These are phyloP conservation scores for Paecilomyces niveus DNA, from an alignment of 2,329 filamentous ascomycete species.

Conservation along the genomic window DNA sequence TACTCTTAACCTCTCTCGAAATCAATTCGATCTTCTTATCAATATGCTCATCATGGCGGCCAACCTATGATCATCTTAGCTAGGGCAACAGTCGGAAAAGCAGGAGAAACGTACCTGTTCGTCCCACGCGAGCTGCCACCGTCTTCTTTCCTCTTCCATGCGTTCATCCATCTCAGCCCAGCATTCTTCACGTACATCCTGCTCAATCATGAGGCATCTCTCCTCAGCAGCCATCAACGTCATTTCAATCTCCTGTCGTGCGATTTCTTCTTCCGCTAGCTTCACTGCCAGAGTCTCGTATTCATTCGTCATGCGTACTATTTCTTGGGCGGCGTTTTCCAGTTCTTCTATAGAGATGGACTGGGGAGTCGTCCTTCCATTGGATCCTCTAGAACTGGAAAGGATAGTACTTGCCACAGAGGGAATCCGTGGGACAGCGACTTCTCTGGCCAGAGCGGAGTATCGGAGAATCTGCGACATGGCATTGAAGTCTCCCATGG, in stretches of 20 bases:
- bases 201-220: slow-evolving; percentile 67
- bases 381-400: slow-evolving; percentile 22
- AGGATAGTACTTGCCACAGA: slow-evolving; percentile 69
- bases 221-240: slow-evolving; percentile 60
- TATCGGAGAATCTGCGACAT: slow-evolving; percentile 95
- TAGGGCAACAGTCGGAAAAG: neutral
- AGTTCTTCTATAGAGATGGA: slow-evolving; percentile 55
- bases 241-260: slow-evolving; percentile 64
- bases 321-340: slow-evolving; percentile 73
- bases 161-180: slow-evolving; percentile 76
- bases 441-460: slow-evolving; percentile 83
- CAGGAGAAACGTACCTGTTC: slow-evolving; percentile 50
- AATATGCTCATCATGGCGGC: slow-evolving; percentile 74
- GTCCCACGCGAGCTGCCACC: slow-evolving; percentile 75
- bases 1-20: slow-evolving; percentile 47
- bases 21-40: slow-evolving; percentile 80
- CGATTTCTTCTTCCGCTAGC: slow-evolving; percentile 63
- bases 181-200: slow-evolving; percentile 81
- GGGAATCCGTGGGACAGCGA: slow-evolving; percentile 82
- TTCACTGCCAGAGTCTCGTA: slow-evolving; percentile 66
- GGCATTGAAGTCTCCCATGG: slow-evolving; percentile 88
- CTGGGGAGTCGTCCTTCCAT: slow-evolving; percentile 38
- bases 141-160: slow-evolving; percentile 64
- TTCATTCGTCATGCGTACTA: slow-evolving; percentile 69
- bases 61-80: slow-evolving; percentile 34